Evolutionary conservation across 768 basidiomycete species (phyloP), one percentile per base, ranked within the genome.

Genomic region (Suillus clintonianus): DNA sequence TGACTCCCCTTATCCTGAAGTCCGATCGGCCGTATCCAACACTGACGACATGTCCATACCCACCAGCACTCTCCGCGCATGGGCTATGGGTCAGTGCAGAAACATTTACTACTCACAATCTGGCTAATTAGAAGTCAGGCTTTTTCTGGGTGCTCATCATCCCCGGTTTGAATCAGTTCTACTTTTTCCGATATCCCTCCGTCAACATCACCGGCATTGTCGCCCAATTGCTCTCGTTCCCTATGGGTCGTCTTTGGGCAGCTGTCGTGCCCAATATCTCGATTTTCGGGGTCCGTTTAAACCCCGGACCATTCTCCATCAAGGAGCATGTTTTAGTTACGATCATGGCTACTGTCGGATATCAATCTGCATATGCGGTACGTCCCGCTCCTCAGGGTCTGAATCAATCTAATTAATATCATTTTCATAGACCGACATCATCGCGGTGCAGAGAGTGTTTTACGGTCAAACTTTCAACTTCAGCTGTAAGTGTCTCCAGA

Each of bases 121-220:
- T 56, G 15, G 15, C 55, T 56, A 2, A 39, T 15, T 1, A 17
- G 2, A 17, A 39, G 1, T 15, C n/a, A 64, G 85, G 86, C 58
- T 66, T 84, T 6, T 61, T 77, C 10, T 86, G 83, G 82, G 80
- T 85, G 1, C 78, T 86, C 63, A 55, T 90, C 43, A 78, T 89
- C 43, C 85, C 88, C 1, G 86, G 88, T 48, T 80, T 89, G 78
- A 89, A 89, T 71, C 88, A 89, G 69, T 89, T 88, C 75, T 89
- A 89, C 77, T 86, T 82, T 72, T 83, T 88, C 68, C 82, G 87
- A 39, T 89, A 83, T 71, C 87, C 87, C 9, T 70, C 73, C 47
- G 70, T 74, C 62, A 67, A 57, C 41, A 65, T 77, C 10, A 62
- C 19, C 6, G 50, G 63, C 54, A 62, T 91, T 64, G 88, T 91